Evolutionary conservation across 164 flowering plant species (phyloP).

Genomic region (Kalanchoe fedtschenkoi): DNA sequence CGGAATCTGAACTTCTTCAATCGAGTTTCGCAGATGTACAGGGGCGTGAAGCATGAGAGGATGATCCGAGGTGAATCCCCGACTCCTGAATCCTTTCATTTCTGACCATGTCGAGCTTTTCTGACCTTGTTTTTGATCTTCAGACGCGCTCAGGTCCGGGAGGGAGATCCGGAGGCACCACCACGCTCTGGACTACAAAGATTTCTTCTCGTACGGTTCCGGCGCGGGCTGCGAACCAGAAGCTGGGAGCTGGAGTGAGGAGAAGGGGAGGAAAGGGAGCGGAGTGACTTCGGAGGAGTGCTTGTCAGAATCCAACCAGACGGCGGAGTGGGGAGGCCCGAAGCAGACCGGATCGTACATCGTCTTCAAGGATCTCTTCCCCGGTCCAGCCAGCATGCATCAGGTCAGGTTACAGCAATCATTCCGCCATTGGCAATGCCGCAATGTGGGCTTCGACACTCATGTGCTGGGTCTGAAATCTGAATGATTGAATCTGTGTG

Average conservation of each 20-base stretch:
- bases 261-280: background rate
- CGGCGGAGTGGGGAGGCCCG: background rate
- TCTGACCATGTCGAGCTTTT: background rate
- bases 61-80: constrained; percentile 20
- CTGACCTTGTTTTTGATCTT: background rate
- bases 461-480: background rate
- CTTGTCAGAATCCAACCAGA: background rate
- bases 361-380: background rate
- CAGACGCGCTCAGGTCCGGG: constrained; percentile 2
- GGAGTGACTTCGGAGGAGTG: background rate
- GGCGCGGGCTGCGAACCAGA: background rate
- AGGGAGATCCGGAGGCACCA: background rate
- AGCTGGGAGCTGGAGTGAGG: background rate
- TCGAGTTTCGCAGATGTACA: constrained; percentile 34
- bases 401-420: too few relatives aligned
- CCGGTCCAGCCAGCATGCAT: background rate
- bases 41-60: constrained; percentile 39
- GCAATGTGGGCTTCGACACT: too few relatives aligned
- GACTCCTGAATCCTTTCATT: background rate
- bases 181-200: too few relatives aligned
- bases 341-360: background rate
- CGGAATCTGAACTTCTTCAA: background rate
- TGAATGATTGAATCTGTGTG: too few relatives aligned
- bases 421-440: too few relatives aligned
- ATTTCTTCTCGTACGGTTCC: too few relatives aligned